These are phyloP conservation scores for Nigrograna mackinnonii DNA, from an alignment of 2,329 filamentous ascomycete species.

Conservation along the genomic window DNA sequence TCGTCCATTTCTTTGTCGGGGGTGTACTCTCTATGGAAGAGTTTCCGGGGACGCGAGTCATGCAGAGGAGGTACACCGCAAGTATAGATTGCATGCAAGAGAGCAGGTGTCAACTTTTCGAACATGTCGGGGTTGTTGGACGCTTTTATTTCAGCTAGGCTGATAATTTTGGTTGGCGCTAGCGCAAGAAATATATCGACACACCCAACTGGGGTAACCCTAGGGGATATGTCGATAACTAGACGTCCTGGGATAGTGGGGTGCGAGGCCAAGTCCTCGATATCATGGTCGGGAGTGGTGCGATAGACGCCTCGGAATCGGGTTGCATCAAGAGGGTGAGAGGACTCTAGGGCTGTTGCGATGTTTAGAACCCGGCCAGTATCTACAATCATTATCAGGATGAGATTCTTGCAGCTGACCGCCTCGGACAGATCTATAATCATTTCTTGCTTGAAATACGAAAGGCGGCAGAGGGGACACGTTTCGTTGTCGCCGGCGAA, in stretches of 20 bases:
- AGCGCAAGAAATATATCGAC: not conserved
- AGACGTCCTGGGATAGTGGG: no score
- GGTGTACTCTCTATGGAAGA: no score
- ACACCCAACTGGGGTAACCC: not conserved
- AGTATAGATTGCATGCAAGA: not conserved
- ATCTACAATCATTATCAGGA: not conserved
- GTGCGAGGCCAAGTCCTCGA: no score
- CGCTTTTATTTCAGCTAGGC: not conserved
- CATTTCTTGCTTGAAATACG: not conserved
- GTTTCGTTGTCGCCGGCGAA: not conserved
- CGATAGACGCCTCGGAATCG: not conserved
- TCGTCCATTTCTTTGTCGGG: no score
- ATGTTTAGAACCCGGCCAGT: not conserved
- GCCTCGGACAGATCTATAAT: not conserved
- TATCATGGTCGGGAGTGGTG: not conserved
- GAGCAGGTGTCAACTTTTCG: not conserved
- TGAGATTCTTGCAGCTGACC: not conserved
- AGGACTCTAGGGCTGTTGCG: not conserved
- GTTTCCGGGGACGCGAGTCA: not conserved
- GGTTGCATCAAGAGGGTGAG: not conserved
- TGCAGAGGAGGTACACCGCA: not conserved
- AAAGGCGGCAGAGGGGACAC: not conserved
- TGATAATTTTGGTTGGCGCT: not conserved
- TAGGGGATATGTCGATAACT: not conserved
- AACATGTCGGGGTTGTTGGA: not conserved